A percentile compares a stretch with the other conserved stretches of the same genome.
phyloP scores from a whole-genome alignment of 768 basidiomycete species.

The Pholiota microspora region DNA sequence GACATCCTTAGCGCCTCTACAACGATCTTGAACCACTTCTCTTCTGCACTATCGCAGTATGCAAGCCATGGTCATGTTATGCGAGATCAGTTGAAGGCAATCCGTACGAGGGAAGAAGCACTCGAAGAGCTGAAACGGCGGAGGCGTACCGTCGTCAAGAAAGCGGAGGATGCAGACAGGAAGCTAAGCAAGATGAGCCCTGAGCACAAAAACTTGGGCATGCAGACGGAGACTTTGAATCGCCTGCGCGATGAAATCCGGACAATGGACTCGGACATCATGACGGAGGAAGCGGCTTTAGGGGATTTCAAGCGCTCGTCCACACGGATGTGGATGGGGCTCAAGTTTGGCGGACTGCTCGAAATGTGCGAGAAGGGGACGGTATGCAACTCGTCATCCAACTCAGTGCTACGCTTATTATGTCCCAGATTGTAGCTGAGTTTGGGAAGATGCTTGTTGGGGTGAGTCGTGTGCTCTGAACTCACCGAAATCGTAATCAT shows the following conservation, averaged over 20 bases:
- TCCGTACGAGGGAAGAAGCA: slow-evolving; percentile 81
- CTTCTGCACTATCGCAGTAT: slow-evolving; percentile 65
- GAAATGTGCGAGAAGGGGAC: slow-evolving; percentile 84
- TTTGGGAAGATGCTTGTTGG: slow-evolving; percentile 50
- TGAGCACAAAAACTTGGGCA: slow-evolving; percentile 78
- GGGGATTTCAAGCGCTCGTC: slow-evolving; percentile 81
- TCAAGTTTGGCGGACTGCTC: slow-evolving; percentile 85
- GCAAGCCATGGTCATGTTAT: slow-evolving; percentile 69
- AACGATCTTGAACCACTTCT: slow-evolving; percentile 63
- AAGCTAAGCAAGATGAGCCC: slow-evolving; percentile 89
- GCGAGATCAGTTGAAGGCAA: slow-evolving; percentile 74
- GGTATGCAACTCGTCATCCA: slow-evolving; percentile 28
- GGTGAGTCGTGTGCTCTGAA: slow-evolving; percentile 26
- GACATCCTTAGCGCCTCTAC: slow-evolving; percentile 74
- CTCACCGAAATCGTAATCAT: not conserved
- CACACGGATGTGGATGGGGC: slow-evolving; percentile 66
- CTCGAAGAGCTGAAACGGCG: slow-evolving; percentile 76
- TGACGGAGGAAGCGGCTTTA: slow-evolving; percentile 75
- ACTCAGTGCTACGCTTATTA: not conserved
- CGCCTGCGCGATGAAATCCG: slow-evolving; percentile 75
- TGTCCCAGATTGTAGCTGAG: slow-evolving; percentile 48
- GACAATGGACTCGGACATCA: slow-evolving; percentile 75
- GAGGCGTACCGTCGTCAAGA: slow-evolving; percentile 59
- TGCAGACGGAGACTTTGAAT: slow-evolving; percentile 73
- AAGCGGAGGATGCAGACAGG: slow-evolving; percentile 82